phyloP scores from a whole-genome alignment of 495 filamentous ascomycete species.

The Annulohypoxylon maeteangense region DNA sequence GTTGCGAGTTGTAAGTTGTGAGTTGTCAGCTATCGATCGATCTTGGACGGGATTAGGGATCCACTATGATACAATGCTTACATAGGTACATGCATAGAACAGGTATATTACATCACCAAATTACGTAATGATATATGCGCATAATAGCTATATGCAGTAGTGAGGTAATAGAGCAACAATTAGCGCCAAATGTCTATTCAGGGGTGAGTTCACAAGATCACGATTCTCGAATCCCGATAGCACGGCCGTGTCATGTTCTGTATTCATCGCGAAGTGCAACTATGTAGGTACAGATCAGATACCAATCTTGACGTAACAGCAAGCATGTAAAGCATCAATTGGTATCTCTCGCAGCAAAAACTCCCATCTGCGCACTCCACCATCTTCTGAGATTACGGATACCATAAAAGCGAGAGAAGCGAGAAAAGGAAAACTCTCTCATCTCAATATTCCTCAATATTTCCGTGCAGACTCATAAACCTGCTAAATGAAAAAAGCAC shows the following conservation, averaged over 20 bases:
- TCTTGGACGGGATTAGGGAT: constrained; percentile 11
- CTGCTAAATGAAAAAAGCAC: constrained; percentile 11
- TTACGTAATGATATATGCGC: not conserved
- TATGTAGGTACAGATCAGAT: not conserved
- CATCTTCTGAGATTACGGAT: constrained; percentile 7
- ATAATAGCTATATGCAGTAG: not conserved
- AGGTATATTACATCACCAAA: not conserved
- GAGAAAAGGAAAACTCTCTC: not conserved
- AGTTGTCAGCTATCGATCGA: constrained; percentile 15
- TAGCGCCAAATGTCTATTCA: not conserved
- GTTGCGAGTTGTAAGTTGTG: not conserved
- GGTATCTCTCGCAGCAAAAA: constrained; percentile 37
- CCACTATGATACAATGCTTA: constrained; percentile 40
- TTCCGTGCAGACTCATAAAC: not conserved
- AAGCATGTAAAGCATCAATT: constrained; percentile 29
- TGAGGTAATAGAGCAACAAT: not conserved
- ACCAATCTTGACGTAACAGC: constrained; percentile 6
- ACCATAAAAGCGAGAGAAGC: not conserved
- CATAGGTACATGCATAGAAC: constrained; percentile 20
- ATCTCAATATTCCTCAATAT: constrained; percentile 1
- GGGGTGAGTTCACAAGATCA: not conserved
- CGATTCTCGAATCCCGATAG: not conserved
- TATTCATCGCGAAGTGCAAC: not conserved
- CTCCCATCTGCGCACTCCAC: constrained; percentile 1
- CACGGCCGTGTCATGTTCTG: not conserved